Conservation (phyloP, 2,329 filamentous ascomycete genomes). For the Neocatenulostroma microsporum region DNA sequence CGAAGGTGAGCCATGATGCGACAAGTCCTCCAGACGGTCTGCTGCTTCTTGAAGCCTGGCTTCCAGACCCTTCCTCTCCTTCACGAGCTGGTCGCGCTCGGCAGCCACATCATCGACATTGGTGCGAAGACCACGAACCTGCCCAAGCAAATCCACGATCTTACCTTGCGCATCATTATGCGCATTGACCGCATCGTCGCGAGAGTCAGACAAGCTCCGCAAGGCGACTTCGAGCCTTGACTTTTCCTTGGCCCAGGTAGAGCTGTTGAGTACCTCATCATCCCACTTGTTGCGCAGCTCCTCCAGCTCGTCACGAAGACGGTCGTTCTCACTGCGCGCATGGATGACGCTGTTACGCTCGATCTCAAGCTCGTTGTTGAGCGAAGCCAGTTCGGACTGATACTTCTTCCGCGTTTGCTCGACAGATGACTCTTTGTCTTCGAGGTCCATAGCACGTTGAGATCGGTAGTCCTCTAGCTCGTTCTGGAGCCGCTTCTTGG, state of each 20-base stretch:
- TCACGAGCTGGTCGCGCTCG: constrained; percentile 74
- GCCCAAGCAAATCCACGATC: constrained; percentile 80
- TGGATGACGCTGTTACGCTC: constrained; percentile 85
- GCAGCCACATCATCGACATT: constrained; percentile 77
- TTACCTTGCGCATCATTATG: constrained; percentile 94
- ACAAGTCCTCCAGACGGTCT: constrained; percentile 75
- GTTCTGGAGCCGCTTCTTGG: constrained; percentile 90
- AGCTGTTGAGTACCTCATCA: constrained; percentile 93
- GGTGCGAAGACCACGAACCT: constrained; percentile 75
- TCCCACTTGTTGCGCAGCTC: constrained; percentile 96
- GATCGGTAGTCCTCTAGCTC: constrained; percentile 96
- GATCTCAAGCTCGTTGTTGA: constrained; percentile 87
- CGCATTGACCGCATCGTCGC: constrained; percentile 84
- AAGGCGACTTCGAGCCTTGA: constrained; percentile 81
- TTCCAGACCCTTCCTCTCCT: constrained; percentile 87
- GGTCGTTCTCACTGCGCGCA: constrained; percentile 73
- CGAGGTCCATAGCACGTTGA: constrained; percentile 89
- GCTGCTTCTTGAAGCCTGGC: constrained; percentile 78
- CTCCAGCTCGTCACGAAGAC: constrained; percentile 90
- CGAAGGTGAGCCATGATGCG: constrained; percentile 69
- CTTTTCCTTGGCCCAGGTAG: constrained; percentile 98
- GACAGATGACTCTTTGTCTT: constrained; percentile 92
- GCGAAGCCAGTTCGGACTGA: constrained; percentile 78
- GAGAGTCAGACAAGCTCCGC: constrained; percentile 79
- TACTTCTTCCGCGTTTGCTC: constrained; percentile 98